phyloP scores from a whole-genome alignment of 2,329 filamentous ascomycete genomes.

The Sordariomycetes sp. region DNA sequence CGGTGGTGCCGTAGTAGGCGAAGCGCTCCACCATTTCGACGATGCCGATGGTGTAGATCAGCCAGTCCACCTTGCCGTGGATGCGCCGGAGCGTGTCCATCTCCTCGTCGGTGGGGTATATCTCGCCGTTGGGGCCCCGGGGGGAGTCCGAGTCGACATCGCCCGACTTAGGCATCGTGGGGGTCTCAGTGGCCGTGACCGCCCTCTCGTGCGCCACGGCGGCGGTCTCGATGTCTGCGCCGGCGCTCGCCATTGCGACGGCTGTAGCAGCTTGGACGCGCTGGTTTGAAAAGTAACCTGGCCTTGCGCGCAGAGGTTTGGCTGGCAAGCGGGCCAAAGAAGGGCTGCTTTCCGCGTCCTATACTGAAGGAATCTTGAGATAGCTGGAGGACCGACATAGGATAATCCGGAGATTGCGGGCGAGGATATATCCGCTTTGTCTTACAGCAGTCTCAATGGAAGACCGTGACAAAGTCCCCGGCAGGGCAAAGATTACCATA shows the following conservation, averaged over 20 bases:
- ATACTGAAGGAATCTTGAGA: neutral
- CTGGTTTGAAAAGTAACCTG: neutral
- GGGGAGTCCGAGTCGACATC: slow-evolving; percentile 2
- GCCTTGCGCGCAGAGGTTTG: too few relatives aligned
- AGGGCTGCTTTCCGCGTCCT: too few relatives aligned
- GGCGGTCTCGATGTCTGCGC: neutral
- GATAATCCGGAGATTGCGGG: neutral
- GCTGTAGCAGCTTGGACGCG: neutral
- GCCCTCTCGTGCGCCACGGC: neutral
- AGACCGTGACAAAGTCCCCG: neutral
- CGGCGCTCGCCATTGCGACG: neutral
- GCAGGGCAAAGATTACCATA: neutral
- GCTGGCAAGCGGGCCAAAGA: too few relatives aligned
- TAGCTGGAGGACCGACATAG: neutral
- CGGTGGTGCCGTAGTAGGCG: slow-evolving; percentile 56
- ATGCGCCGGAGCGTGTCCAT: slow-evolving; percentile 37
- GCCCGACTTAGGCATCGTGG: slow-evolving; percentile 12
- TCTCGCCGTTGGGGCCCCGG: slow-evolving; percentile 3
- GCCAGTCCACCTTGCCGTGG: slow-evolving; percentile 42
- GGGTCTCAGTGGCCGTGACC: neutral
- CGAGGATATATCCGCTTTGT: neutral
- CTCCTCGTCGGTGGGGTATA: slow-evolving; percentile 35
- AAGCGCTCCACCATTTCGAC: slow-evolving; percentile 61
- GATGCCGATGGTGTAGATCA: slow-evolving; percentile 49
- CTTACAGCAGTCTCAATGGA: neutral